Evolutionary conservation across 2,329 filamentous ascomycete species (phyloP), one percentile per base, ranked within the genome.

Genomic region (Pleurostoma richardsiae): DNA sequence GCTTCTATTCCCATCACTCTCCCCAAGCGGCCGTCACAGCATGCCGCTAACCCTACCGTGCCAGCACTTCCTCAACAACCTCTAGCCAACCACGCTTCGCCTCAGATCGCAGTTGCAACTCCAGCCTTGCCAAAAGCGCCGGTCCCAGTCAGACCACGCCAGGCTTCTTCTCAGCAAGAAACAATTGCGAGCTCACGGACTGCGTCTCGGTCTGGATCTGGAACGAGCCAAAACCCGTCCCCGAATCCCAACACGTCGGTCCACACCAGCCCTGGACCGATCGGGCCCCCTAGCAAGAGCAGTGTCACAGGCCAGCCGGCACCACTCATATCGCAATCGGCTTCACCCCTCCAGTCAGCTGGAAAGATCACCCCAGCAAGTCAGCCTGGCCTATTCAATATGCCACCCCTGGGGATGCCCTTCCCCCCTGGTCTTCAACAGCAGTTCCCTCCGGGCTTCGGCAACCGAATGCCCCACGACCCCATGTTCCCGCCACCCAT

Each of bases 71-170:
- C 82, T 53, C 76, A 83, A 45, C 84, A 85, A 53, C 74, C 79
- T 41, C 65, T 78, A 45, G 72, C 79, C 30, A 76, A 71, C 49
- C 77, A 85, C 53, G 81, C 83, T 42, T 96, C 92, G 11, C 92
- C 92, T 6, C 88, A 90, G 61, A 79, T 92, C 43, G 72, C 85
- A 29, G 76, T 89, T 50, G 86, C 88, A 7, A 94, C 88, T 31
- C 92, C 94, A 6, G 85, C 83, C 29, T 69, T 95, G 41, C 84
- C 90, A 10, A 96, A 96, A 63, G 84, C 85, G 26, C 83, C 90
- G 4, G 91, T 88, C 10, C 88, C 90, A 6, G 85, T 83, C 53
- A 86, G 87, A 52, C 79, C 83, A 36, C 83, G 89, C 46, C 88
- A 91, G 50, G 70, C 81, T 41, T 94, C 81, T 41, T 94, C 90